Conservation (phyloP, 768 basidiomycete genomes). For the Termitomyces sp. region DNA sequence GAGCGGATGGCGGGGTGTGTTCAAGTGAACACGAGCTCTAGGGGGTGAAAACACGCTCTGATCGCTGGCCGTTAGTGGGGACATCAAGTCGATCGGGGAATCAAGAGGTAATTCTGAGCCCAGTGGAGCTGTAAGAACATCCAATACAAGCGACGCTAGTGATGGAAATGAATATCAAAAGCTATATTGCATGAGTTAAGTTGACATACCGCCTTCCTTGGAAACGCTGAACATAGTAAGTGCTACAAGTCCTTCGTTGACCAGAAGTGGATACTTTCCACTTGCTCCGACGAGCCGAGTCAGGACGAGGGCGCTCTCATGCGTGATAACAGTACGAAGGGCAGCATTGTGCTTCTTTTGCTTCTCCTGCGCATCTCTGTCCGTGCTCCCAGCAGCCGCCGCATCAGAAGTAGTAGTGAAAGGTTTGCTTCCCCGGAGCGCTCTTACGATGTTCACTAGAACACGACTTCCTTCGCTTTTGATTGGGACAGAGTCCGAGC, state of each 20-base stretch:
- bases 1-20: conserved; percentile 49
- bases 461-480: conserved; percentile 90
- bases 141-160: conserved; percentile 57
- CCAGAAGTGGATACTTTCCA: conserved; percentile 73
- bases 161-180: conserved; percentile 4
- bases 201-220: conserved; percentile 53
- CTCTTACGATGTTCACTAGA: conserved; percentile 79
- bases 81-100: conserved; percentile 28
- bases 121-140: conserved; percentile 49
- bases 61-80: conserved; percentile 35
- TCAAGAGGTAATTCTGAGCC: conserved; percentile 30
- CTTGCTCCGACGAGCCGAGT: conserved; percentile 70
- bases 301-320: conserved; percentile 56
- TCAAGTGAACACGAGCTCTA: conserved; percentile 27
- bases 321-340: conserved; percentile 43
- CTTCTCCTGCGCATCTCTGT: conserved; percentile 30
- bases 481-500: conserved; percentile 76
- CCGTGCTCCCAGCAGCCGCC: conserved; percentile 16
- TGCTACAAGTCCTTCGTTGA: conserved; percentile 87
- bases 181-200: not conserved
- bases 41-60: conserved; percentile 41
- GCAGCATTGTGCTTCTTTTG: conserved; percentile 49
- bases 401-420: conserved; percentile 18
- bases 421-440: conserved; percentile 59
- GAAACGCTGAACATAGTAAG: conserved; percentile 71